A percentile compares a stretch with the other conserved stretches of the same genome.
These are phyloP conservation scores for Choiromyces venosus DNA, from an alignment of 495 filamentous ascomycete genomes.

Conservation along the genomic window DNA sequence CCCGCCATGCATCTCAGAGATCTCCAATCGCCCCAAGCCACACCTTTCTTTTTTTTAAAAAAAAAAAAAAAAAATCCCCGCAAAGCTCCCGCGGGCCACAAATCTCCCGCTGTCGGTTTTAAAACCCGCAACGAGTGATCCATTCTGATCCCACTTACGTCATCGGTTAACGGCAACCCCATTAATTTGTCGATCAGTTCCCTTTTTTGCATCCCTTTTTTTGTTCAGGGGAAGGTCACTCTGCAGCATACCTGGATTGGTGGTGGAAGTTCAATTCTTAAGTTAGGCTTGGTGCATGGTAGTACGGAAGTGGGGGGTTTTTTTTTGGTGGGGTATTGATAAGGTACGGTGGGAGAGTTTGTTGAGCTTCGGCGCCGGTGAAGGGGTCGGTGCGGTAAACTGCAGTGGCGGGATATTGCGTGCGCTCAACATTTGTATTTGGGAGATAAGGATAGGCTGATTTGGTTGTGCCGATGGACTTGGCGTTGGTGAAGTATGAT, in stretches of 20 bases:
- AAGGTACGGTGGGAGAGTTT: background rate
- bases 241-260: background rate
- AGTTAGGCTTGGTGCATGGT: too few relatives aligned
- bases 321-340: background rate
- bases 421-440: too few relatives aligned
- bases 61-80: too few relatives aligned
- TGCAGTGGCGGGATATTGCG: background rate
- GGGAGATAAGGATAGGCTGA: background rate
- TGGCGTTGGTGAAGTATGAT: background rate
- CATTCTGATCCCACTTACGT: background rate
- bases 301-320: too few relatives aligned
- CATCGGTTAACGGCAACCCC: background rate
- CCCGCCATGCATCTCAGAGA: background rate
- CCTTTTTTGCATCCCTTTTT: background rate
- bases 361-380: background rate
- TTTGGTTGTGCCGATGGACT: background rate
- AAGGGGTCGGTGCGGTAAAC: background rate
- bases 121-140: background rate
- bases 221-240: background rate
- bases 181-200: background rate
- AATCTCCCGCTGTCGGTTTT: background rate
- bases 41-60: background rate
- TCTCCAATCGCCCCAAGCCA: background rate
- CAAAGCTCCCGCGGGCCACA: background rate
- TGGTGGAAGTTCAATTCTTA: background rate